Evolutionary conservation across 768 basidiomycete species (phyloP).

Genomic region (Tylopilus plumbeoviolaceoides): DNA sequence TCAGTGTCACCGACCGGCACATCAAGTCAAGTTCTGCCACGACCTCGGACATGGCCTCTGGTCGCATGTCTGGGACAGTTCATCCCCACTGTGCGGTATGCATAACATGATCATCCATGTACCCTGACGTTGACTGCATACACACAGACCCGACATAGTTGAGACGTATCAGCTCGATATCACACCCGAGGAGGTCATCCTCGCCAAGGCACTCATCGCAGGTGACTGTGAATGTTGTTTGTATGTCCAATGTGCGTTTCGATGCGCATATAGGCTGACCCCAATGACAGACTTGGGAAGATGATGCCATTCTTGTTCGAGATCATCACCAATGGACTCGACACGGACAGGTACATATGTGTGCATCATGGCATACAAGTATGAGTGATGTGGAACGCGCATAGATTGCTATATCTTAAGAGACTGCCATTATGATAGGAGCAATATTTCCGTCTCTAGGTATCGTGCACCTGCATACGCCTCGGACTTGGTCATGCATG

Average conservation of each 20-base stretch:
- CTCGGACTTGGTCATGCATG: not conserved
- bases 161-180: no score
- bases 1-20: constrained; percentile 67
- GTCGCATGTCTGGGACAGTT: constrained; percentile 86
- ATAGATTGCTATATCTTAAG: constrained; percentile 79
- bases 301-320: constrained; percentile 79
- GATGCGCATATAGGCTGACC: not conserved
- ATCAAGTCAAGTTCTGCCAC: constrained; percentile 76
- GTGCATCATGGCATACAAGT: not conserved
- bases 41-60: constrained; percentile 86
- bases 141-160: no score
- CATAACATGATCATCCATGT: no score
- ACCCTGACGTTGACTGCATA: no score
- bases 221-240: constrained; percentile 51
- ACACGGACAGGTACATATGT: constrained; percentile 70
- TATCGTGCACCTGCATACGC: constrained; percentile 27
- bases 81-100: constrained; percentile 66
- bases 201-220: constrained; percentile 77
- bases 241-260: constrained; percentile 47
- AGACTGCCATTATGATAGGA: constrained; percentile 62
- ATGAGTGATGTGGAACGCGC: not conserved
- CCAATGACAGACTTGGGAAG: constrained; percentile 19
- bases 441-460: no score
- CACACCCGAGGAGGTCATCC: constrained; percentile 47
- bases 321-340: constrained; percentile 82